Percentiles rank a stretch among this genome's conserved stretches.
phyloP scores from a whole-genome alignment of 257 asterid species.

The Capsicum chinense region DNA sequence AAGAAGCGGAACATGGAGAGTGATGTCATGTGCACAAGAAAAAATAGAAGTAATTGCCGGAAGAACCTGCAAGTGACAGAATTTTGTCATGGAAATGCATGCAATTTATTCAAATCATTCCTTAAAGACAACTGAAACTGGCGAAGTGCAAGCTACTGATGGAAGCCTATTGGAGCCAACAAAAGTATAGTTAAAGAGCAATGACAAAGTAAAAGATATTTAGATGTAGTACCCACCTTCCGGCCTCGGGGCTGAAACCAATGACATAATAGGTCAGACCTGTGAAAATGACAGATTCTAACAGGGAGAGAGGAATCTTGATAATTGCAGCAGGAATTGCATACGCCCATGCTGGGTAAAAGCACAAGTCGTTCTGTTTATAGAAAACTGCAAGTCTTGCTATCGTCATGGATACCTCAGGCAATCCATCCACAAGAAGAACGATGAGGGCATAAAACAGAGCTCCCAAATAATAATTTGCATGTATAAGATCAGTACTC shows the following conservation, averaged over 20 bases:
- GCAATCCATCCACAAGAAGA: constrained; percentile 59
- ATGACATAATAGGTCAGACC: constrained; percentile 54
- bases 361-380: constrained; percentile 55
- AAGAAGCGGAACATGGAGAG: constrained; percentile 66
- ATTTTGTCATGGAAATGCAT: constrained; percentile 19
- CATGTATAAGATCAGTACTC: constrained; percentile 48
- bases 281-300: constrained; percentile 61
- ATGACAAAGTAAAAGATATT: neutral
- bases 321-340: constrained; percentile 55
- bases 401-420: constrained; percentile 58
- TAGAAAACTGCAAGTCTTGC: constrained; percentile 55
- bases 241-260: constrained; percentile 60
- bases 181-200: neutral
- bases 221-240: constrained; percentile 51
- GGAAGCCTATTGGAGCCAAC: constrained; percentile 24
- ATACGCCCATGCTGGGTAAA: constrained; percentile 66
- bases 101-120: constrained; percentile 15
- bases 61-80: constrained; percentile 57
- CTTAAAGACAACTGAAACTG: neutral
- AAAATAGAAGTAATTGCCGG: constrained; percentile 52
- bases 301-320: constrained; percentile 57
- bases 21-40: constrained; percentile 59
- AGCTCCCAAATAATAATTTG: constrained; percentile 61
- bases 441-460: constrained; percentile 49
- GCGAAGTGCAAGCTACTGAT: neutral